Evolutionary conservation across 345 rosid genomes (phyloP).

Genomic region (Camelina sativa): DNA sequence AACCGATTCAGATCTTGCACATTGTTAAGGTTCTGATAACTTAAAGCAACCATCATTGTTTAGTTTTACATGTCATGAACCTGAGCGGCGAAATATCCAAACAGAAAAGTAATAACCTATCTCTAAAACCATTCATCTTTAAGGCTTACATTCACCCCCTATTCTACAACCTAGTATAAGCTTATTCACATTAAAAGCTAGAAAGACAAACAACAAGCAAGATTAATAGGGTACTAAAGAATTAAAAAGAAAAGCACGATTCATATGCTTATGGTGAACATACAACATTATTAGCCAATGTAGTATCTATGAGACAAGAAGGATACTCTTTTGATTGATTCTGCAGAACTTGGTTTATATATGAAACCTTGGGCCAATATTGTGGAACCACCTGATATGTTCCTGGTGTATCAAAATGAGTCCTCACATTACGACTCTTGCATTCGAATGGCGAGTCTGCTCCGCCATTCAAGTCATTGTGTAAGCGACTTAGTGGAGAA

Average conservation of each 20-base stretch:
- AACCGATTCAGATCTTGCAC: slow-evolving; percentile 70
- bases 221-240: slow-evolving; percentile 19
- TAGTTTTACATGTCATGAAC: slow-evolving; percentile 31
- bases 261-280: slow-evolving; percentile 23
- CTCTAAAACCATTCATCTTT: slow-evolving; percentile 10
- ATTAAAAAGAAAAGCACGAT: slow-evolving; percentile 4
- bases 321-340: slow-evolving; percentile 91
- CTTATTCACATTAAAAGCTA: slow-evolving; percentile 15
- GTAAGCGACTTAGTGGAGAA: slow-evolving; percentile 52
- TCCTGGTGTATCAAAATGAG: slow-evolving; percentile 67
- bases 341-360: slow-evolving; percentile 62
- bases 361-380: slow-evolving; percentile 79
- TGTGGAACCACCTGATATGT: slow-evolving; percentile 76
- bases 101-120: slow-evolving; percentile 13
- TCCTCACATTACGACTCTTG: slow-evolving; percentile 61
- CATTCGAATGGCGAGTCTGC: slow-evolving; percentile 55
- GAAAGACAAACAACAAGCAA: slow-evolving; percentile 27
- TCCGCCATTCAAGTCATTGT: slow-evolving; percentile 56
- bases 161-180: slow-evolving; percentile 18
- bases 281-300: slow-evolving; percentile 24
- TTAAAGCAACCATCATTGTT: slow-evolving; percentile 7
- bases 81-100: slow-evolving; percentile 33
- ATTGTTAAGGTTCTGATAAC: slow-evolving; percentile 61
- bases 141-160: slow-evolving; percentile 12
- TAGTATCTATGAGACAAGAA: slow-evolving; percentile 42